These are phyloP conservation scores for Chamaecyparis obtusa DNA, from an alignment of 75 land plant species.

Conservation along the genomic window DNA sequence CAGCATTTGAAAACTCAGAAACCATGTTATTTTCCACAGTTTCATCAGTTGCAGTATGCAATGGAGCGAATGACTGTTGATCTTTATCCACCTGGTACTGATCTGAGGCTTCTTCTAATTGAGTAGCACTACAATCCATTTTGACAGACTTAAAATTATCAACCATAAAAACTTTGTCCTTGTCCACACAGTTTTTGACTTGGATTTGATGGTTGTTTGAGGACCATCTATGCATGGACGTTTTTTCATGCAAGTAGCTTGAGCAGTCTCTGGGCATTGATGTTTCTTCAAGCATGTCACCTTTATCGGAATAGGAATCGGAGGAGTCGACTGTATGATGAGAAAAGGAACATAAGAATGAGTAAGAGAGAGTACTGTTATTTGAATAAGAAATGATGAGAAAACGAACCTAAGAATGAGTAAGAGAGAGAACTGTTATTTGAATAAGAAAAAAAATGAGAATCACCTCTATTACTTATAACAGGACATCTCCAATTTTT, in stretches of 20 bases:
- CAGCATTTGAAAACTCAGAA: constrained; percentile 8
- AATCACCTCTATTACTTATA: neutral
- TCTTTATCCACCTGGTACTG: neutral
- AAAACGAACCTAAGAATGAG: neutral
- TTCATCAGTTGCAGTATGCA: neutral
- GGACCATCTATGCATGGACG: neutral
- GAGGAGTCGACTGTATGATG: neutral
- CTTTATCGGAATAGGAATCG: neutral
- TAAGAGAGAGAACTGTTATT: neutral
- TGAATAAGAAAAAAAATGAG: neutral
- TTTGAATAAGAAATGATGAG: neutral
- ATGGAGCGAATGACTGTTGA: constrained; percentile 4
- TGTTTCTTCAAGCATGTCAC: neutral
- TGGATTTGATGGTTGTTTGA: neutral
- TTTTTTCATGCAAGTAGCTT: neutral
- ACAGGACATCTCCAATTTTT: neutral
- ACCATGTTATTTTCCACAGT: constrained; percentile 2
- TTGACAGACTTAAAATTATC: neutral
- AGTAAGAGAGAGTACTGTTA: neutral
- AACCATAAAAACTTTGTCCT: neutral
- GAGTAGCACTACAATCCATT: neutral
- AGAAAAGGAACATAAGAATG: neutral
- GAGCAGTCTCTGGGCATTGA: neutral
- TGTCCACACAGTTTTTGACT: neutral
- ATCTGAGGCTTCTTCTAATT: neutral